Evolutionary conservation across 23 red algal genomes (phyloP), one percentile per base, ranked within the genome.

Genomic region (Porphyridium purpureum): DNA sequence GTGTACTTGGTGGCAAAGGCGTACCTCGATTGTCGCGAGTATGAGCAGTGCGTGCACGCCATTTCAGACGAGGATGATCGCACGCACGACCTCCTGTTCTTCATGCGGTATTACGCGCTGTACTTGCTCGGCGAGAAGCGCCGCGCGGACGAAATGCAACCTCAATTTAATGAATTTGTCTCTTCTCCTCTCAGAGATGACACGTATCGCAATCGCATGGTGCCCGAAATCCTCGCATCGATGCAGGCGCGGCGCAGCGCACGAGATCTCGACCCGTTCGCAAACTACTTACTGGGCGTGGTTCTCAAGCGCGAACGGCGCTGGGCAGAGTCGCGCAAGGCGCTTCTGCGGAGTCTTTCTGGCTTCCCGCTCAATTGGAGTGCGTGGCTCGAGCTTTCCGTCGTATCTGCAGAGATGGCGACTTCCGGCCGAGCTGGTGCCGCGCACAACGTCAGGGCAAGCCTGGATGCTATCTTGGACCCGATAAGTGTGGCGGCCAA

Each of bases 91-190:
- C n/a, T n/a, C n/a, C n/a, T n/a, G n/a, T n/a, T n/a, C n/a, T 98
- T 98, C 55, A 64, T 98, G 17, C 49, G 79, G 0, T 60, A 56
- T 29, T 98, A 86, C 49, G 53, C 90, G 2, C 64, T 53, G 5
- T 98, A 70, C 54, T 54, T 98, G 9, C 50, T 52, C 36, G 79
- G 79, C 24, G 90, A 98, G 35, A 79, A 80, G 40, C 72, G 73
- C 24, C 69, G 73, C 53, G 72, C 80, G 51, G 77, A 94, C 41
- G 70, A 66, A 51, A n/a, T n/a, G n/a, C n/a, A n/a, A n/a, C n/a
- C n/a, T n/a, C n/a, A n/a, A n/a, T n/a, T n/a, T n/a, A n/a, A n/a
- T n/a, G n/a, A n/a, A n/a, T n/a, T n/a, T n/a, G n/a, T n/a, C n/a
- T n/a, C n/a, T n/a, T n/a, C n/a, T n/a, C n/a, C n/a, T n/a, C n/a